These are phyloP conservation scores for Lepidopterella palustris DNA, from an alignment of 495 filamentous ascomycete genomes.

Conservation along the genomic window DNA sequence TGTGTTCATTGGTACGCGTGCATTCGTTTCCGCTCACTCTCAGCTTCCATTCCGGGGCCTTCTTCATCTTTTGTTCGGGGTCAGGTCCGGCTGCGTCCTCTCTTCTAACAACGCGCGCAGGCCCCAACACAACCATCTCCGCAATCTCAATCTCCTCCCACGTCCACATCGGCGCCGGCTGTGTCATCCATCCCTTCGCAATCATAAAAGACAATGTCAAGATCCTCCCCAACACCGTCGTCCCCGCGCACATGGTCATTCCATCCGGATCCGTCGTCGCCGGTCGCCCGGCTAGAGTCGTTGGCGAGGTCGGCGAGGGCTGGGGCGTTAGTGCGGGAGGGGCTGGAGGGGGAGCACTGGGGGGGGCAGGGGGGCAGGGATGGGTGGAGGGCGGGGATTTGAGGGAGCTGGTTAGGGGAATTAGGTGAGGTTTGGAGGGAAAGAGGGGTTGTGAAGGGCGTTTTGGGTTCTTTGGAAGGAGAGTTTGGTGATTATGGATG, in stretches of 20 bases:
- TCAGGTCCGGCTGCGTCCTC: too few relatives aligned
- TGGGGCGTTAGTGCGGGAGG: constrained; percentile 51
- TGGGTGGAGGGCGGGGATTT: constrained; percentile 40
- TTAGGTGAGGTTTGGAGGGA: constrained; percentile 24
- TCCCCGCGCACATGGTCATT: constrained; percentile 84
- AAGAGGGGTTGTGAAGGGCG: neutral
- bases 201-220: constrained; percentile 87
- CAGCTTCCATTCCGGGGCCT: neutral
- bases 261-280: constrained; percentile 82
- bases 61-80: too few relatives aligned
- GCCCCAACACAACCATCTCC: constrained; percentile 25
- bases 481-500: too few relatives aligned
- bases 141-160: constrained; percentile 43
- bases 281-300: constrained; percentile 70
- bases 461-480: too few relatives aligned
- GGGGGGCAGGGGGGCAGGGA: constrained; percentile 28
- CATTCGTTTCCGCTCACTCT: neutral
- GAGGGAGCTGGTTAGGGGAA: constrained; percentile 37
- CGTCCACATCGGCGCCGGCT: constrained; percentile 70
- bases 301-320: constrained; percentile 82
- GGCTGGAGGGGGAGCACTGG: constrained; percentile 37
- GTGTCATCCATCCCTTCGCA: constrained; percentile 71
- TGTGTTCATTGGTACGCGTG: constrained; percentile 64
- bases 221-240: constrained; percentile 73
- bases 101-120: constrained; percentile 11